Percentiles rank a stretch among this genome's conserved stretches.
Conservation (phyloP, 768 basidiomycete genomes). For the Lactarius sp. region DNA sequence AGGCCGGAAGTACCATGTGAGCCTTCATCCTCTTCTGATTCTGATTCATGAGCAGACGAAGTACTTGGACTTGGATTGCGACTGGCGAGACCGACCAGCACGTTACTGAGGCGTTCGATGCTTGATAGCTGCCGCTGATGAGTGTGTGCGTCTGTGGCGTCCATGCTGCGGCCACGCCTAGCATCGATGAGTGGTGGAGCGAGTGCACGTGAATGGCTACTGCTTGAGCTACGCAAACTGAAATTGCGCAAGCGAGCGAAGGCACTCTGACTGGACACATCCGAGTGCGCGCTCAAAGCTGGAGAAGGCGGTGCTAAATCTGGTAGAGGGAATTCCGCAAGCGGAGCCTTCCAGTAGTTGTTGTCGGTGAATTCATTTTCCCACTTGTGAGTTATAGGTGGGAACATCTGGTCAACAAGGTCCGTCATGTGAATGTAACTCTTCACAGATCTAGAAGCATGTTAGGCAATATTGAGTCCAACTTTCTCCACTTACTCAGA, state of each 20-base stretch:
- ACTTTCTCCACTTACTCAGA: slow-evolving; percentile 61
- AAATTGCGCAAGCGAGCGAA: slow-evolving; percentile 73
- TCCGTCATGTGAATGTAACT: slow-evolving; percentile 99
- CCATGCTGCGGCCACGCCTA: slow-evolving; percentile 21
- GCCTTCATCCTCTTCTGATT: slow-evolving; percentile 42
- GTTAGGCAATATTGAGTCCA: not conserved
- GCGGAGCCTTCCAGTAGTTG: slow-evolving; percentile 88
- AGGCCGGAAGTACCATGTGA: slow-evolving; percentile 36
- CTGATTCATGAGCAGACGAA: slow-evolving; percentile 48
- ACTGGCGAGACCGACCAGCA: slow-evolving; percentile 46
- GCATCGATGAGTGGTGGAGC: slow-evolving; percentile 32
- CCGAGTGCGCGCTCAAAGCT: slow-evolving; percentile 89
- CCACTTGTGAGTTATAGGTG: slow-evolving; percentile 87
- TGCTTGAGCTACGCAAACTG: slow-evolving; percentile 53
- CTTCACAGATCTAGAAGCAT: slow-evolving; percentile 10
- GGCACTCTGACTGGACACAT: slow-evolving; percentile 69
- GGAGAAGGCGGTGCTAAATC: slow-evolving; percentile 86
- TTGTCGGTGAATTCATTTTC: slow-evolving; percentile 92
- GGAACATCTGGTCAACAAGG: slow-evolving; percentile 99
- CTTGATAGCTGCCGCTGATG: slow-evolving; percentile 71
- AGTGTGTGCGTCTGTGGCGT: slow-evolving; percentile 25
- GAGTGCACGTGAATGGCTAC: slow-evolving; percentile 29
- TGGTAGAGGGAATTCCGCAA: slow-evolving; percentile 75
- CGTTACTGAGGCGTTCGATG: slow-evolving; percentile 63
- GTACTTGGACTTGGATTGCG: slow-evolving; percentile 44